Conservation (phyloP, 805 yeast genomes). For the Peterozyma xylosa region DNA sequence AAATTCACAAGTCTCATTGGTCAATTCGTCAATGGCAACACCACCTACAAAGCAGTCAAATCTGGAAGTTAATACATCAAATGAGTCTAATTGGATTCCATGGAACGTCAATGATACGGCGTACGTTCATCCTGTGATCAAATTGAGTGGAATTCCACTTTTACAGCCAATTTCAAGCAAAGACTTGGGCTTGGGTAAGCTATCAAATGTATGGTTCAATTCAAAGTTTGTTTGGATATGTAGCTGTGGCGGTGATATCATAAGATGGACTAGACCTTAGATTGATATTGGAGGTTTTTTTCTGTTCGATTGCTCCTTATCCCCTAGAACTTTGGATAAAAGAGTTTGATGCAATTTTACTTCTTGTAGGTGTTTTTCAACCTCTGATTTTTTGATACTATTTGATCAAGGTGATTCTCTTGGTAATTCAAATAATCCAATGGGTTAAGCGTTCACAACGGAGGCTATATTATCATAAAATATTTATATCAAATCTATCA, state of each 20-base stretch:
- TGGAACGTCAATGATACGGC: constrained; percentile 3
- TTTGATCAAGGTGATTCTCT: too few relatives aligned
- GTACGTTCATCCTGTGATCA: constrained; percentile 16
- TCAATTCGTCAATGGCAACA: constrained; percentile 4
- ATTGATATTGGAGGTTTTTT: neutral
- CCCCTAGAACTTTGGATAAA: too few relatives aligned
- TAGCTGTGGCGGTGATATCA: constrained; percentile 26
- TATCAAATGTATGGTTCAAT: constrained; percentile 23
- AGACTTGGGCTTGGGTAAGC: constrained; percentile 23
- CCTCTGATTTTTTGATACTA: too few relatives aligned
- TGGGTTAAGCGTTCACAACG: neutral
- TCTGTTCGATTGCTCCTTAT: too few relatives aligned
- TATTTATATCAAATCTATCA: neutral
- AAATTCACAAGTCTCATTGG: constrained; percentile 11
- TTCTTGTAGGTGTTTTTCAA: too few relatives aligned
- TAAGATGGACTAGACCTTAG: constrained; percentile 29
- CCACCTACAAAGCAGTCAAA: neutral
- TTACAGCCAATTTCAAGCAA: constrained; percentile 25
- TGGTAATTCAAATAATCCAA: neutral
- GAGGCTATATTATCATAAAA: neutral
- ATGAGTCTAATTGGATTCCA: constrained; percentile 1
- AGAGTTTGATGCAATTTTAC: too few relatives aligned
- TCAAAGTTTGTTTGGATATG: constrained; percentile 27
- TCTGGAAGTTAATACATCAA: neutral
- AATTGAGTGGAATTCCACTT: constrained; percentile 19